Percentiles rank a stretch among this genome's conserved stretches.
Conservation (phyloP, 345 rosid genomes). For the Lumnitzera littorea region DNA sequence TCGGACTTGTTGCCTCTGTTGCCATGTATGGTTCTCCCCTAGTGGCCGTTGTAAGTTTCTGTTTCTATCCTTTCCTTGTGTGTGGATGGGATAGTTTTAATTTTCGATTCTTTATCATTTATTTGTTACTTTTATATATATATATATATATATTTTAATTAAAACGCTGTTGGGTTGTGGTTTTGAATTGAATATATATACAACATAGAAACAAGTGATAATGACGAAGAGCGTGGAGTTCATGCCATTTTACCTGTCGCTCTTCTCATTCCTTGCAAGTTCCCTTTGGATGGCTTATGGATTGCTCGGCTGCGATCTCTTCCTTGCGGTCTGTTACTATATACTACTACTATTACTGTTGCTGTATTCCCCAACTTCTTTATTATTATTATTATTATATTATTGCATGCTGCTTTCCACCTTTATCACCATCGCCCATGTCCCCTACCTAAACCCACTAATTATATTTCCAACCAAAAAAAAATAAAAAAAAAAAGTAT, state of each 20-base stretch:
- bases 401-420: too few species aligned
- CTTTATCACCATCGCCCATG: too few species aligned
- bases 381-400: background rate
- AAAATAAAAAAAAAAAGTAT: too few species aligned
- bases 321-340: constrained; percentile 54
- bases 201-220: constrained; percentile 62
- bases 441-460: too few species aligned
- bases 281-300: constrained; percentile 73
- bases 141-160: too few species aligned
- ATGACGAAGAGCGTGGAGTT: constrained; percentile 73
- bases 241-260: constrained; percentile 86
- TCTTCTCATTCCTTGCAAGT: constrained; percentile 71
- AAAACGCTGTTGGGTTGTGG: too few species aligned
- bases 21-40: constrained; percentile 79
- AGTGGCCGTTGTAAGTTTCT: constrained; percentile 51
- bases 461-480: too few species aligned
- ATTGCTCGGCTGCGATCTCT: constrained; percentile 61
- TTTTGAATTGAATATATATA: background rate
- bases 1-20: constrained; percentile 52
- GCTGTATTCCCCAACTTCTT: background rate
- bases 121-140: background rate
- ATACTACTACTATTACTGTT: background rate
- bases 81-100: too few species aligned
- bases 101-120: background rate
- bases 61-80: background rate